phyloP scores from a whole-genome alignment of 176 grass and related monocot species.

The Aegilops longissima region DNA sequence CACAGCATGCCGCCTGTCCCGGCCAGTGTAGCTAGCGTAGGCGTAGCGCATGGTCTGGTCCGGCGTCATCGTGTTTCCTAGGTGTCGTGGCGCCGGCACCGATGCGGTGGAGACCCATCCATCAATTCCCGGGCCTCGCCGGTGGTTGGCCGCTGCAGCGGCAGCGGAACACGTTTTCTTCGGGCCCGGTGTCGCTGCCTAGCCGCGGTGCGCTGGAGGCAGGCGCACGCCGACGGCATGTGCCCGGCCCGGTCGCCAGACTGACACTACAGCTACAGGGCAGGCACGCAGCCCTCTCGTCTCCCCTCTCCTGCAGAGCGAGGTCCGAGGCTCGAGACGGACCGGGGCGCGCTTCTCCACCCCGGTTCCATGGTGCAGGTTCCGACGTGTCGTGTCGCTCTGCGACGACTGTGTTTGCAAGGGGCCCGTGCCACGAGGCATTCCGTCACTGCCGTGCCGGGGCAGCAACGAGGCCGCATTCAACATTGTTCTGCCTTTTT shows the following conservation, averaged over 20 bases:
- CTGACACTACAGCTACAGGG: neutral
- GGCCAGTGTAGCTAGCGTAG: neutral
- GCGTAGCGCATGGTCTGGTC: neutral
- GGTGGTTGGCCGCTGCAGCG: neutral
- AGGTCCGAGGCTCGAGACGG: neutral
- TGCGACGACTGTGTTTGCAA: neutral
- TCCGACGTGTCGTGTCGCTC: constrained; percentile 1
- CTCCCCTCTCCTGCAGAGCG: neutral
- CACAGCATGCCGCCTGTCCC: neutral
- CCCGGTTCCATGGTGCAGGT: too few relatives aligned
- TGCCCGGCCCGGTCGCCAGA: neutral
- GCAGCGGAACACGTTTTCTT: neutral
- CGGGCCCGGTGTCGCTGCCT: neutral
- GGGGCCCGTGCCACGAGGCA: neutral
- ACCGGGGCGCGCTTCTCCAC: neutral
- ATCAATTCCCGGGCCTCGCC: neutral
- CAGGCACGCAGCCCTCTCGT: neutral
- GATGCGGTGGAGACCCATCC: neutral
- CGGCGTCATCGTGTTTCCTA: neutral
- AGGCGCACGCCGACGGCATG: constrained; percentile 27
- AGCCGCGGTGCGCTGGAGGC: neutral
- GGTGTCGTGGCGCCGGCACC: neutral
- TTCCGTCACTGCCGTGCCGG: neutral
- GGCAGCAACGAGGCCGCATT: neutral
- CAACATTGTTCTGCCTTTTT: too few relatives aligned